Base-by-base conservation (phyloP, 805 yeast species). In the Kazachstania martiniae region DNA sequence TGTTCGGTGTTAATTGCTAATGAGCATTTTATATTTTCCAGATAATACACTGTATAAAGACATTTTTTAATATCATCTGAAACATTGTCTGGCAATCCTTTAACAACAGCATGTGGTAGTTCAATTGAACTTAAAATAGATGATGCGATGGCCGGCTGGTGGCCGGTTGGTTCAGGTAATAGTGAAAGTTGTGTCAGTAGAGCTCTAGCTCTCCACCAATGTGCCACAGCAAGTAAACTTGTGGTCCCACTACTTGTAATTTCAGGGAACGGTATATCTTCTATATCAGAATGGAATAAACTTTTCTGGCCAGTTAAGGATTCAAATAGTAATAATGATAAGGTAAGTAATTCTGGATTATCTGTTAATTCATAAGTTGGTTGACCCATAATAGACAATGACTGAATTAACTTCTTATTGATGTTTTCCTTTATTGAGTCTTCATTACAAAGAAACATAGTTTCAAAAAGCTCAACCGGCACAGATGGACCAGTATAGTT, bases 401-500 rank as follows among this genome's bases (percentile, higher is more conserved):
- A 49, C 21, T 49, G 53, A 10, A 71, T 45, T 8, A 43, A 33
- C 13, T 29, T 15, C 16, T 29, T 31, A 10, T 22, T 69, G 8
- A 19, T 10, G 8, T 8, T 8, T 19, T 19, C 22, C 10, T 10
- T 19, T 19, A 8, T 10, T 8, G 22, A 19, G 10, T 8, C 10
- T 19, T 35, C 33, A n/a, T n/a, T n/a, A n/a, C n/a, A n/a, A n/a
- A n/a, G n/a, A 14, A 48, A 51, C 3, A 61, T 45, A n/a, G 46
- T 29, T n/a, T 58, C 47, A 22, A 47, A 46, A 4, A 66, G 43
- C 3, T 53, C 56, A 15, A 61, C 42, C 4, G 66, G 65, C 2
- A 73, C 46, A 17, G 69, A 66, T 4, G 95, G 95, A 7, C 96
- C 96, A 0, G 94, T 83, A 55, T 68, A 83, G 53, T 87, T 87